Evolutionary conservation across 345 rosid species (phyloP).

Genomic region (Rhizophora apiculata): DNA sequence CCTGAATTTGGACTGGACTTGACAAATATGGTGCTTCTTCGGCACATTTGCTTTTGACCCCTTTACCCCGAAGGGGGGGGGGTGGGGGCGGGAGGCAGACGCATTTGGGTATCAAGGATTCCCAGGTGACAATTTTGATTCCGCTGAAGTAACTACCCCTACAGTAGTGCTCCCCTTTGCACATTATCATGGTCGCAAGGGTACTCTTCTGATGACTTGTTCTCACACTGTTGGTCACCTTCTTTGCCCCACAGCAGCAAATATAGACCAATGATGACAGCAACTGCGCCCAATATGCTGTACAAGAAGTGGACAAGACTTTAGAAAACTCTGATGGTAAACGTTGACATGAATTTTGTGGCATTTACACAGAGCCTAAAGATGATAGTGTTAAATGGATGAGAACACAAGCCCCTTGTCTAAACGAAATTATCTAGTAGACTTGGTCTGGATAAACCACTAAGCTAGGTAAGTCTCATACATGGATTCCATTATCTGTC

Average conservation of each 20-base stretch:
- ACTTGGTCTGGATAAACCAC: too few species aligned
- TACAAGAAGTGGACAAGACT: not conserved
- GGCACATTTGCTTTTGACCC: too few species aligned
- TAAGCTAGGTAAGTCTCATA: too few species aligned
- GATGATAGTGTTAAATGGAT: too few species aligned
- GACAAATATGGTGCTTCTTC: too few species aligned
- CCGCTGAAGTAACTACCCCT: slow-evolving; percentile 15
- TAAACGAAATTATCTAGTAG: too few species aligned
- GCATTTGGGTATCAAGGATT: slow-evolving; percentile 13
- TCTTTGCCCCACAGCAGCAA: slow-evolving; percentile 70
- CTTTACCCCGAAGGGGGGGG: too few species aligned
- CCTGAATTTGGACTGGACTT: too few species aligned
- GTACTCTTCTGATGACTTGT: slow-evolving; percentile 21
- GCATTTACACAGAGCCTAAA: not conserved
- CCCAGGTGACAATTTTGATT: slow-evolving; percentile 5
- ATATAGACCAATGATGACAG: slow-evolving; percentile 54
- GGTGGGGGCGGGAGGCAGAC: too few species aligned
- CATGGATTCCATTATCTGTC: too few species aligned
- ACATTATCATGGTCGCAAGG: slow-evolving; percentile 6
- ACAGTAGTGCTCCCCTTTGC: not conserved
- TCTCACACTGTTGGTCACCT: slow-evolving; percentile 23
- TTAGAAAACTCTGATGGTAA: not conserved
- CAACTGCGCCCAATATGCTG: slow-evolving; percentile 54
- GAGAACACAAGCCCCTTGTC: too few species aligned
- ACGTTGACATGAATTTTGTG: too few species aligned